Evolutionary conservation across 805 yeast genomes (phyloP), one percentile per base, ranked within the genome.

Genomic region (Geotrichum ghanense): DNA sequence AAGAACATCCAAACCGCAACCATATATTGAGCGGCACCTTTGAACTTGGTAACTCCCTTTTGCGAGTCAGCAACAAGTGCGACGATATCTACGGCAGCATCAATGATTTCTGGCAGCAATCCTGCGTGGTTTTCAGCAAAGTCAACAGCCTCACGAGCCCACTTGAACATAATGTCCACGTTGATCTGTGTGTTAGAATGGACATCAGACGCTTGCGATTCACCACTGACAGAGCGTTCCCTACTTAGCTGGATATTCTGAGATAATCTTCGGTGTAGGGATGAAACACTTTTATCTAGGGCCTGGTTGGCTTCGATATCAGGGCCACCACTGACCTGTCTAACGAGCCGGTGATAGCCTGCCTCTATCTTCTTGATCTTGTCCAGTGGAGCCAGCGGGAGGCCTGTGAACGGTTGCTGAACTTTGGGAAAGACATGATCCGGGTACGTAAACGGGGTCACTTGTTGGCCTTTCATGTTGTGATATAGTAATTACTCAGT

Each of bases 91-190:
- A 35, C 43, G 17, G 66, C 67, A 22, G 51, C 48, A 6, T 48
- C 49, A 2, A 62, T 40, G 24, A 52, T 39, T 1, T 48, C 51
- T 2, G 31, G 47, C 9, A 52, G 49, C 16, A 62, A 41, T 3
- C 58, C 56, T 4, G 58, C 52, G 49, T 61, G 63, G 22, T 50
- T 41, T 22, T 60, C 65, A 24, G 59, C 55, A 35, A 60, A 59
- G 20, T 56, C 57, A 22, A 63, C 45, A 26, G 51, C 52, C 21
- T 49, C 56, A 1, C 58, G 56, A 2, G 68, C 65, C 67, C 67
- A 64, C 20, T 50, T 39, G 44, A 57, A 57, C 25, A 56, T 5
- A n/a, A 21, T 39, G 23, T 39, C 42, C 17, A 22, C 25, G 42
- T 31, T 31, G 10, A 31, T 31, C 16, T 31, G 37, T 6, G 37